A percentile compares a stretch with the other conserved stretches of the same genome.
phyloP scores from a whole-genome alignment of 768 basidiomycete genomes.

The Macrocybe gigantea region DNA sequence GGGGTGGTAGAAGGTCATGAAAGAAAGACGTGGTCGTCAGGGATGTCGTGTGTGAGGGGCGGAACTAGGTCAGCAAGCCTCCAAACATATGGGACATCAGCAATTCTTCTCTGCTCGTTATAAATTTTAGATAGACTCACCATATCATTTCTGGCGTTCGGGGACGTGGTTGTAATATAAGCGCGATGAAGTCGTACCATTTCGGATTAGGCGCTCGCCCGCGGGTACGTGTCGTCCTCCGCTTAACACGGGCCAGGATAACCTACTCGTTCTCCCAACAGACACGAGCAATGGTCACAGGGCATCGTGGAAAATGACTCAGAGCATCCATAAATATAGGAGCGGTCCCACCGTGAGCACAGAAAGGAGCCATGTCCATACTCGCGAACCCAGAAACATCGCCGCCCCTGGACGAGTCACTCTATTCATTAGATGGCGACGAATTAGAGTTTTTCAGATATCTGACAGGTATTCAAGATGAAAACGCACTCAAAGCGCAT shows the following conservation, averaged over 20 bases:
- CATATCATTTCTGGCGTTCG: conserved; percentile 7
- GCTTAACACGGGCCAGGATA: too few relatives aligned
- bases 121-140: conserved; percentile 5
- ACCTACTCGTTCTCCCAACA: too few relatives aligned
- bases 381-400: conserved; percentile 6
- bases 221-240: too few relatives aligned
- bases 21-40: conserved; percentile 26
- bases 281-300: too few relatives aligned
- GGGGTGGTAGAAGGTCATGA: conserved; percentile 32
- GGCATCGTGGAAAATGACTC: too few relatives aligned
- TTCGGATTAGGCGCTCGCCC: background rate
- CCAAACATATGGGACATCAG: background rate
- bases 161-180: background rate
- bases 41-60: conserved; percentile 26
- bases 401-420: conserved; percentile 14
- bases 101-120: background rate
- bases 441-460: conserved; percentile 21
- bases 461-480: conserved; percentile 23
- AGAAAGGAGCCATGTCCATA: too few relatives aligned
- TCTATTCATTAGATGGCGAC: conserved; percentile 16
- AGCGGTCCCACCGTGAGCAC: too few relatives aligned
- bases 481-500: conserved; percentile 23
- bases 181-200: background rate
- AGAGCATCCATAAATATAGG: too few relatives aligned
- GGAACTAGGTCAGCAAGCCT: conserved; percentile 23